Evolutionary conservation across 495 filamentous ascomycete species (phyloP).

Genomic region (Xylaria cubensis): DNA sequence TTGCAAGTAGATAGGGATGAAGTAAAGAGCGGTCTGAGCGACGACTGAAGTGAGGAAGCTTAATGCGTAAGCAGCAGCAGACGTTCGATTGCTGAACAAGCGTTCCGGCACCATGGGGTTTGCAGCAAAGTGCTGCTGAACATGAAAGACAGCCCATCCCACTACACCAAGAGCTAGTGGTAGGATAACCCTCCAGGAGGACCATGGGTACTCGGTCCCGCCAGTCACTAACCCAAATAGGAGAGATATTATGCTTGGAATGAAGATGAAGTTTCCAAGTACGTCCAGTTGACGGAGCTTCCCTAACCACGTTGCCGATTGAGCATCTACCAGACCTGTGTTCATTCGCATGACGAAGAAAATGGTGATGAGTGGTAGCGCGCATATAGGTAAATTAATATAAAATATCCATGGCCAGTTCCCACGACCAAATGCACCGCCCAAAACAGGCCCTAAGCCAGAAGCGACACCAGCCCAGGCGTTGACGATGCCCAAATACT

Average conservation of each 20-base stretch:
- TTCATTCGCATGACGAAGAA: conserved; percentile 13
- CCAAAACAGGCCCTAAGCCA: conserved; percentile 70
- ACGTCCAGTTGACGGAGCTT: conserved; percentile 9
- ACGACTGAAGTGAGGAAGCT: not conserved
- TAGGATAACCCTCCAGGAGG: conserved; percentile 30
- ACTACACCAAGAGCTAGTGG: conserved; percentile 33
- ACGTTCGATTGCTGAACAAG: conserved; percentile 37
- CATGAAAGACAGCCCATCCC: conserved; percentile 30
- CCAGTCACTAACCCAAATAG: conserved; percentile 22
- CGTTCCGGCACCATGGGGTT: conserved; percentile 31
- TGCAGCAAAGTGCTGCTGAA: conserved; percentile 17
- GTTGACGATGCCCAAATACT: not conserved
- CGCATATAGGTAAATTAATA: conserved; percentile 24
- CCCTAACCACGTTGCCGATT: not conserved
- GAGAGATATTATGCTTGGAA: conserved; percentile 11
- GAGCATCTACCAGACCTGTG: conserved; percentile 20
- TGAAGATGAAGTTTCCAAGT: conserved; percentile 24
- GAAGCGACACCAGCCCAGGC: conserved; percentile 65
- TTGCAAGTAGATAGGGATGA: not conserved
- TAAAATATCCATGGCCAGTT: conserved; percentile 30
- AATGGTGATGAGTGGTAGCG: not conserved
- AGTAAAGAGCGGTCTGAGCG: not conserved
- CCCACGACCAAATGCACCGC: conserved; percentile 66
- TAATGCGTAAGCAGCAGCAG: not conserved
- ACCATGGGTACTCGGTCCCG: conserved; percentile 23